These are phyloP conservation scores for Backusella tuberculispora DNA, from an alignment of 192 early-diverging fungal species.

Conservation along the genomic window DNA sequence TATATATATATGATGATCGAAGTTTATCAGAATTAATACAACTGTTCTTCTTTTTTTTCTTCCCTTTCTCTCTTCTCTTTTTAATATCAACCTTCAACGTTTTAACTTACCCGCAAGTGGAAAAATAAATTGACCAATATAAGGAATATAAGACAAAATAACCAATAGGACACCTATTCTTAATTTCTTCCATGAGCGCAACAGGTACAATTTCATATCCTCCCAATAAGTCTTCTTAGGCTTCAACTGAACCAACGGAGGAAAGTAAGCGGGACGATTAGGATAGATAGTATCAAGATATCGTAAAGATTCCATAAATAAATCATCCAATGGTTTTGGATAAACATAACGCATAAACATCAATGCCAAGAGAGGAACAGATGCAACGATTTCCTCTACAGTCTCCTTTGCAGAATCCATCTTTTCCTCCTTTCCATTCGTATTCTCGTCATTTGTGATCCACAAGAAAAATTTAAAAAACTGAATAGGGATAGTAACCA, in stretches of 20 bases:
- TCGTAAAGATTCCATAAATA: slow-evolving; percentile 57
- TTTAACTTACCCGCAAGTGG: slow-evolving; percentile 47
- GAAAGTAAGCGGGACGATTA: slow-evolving; percentile 46
- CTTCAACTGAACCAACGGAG: slow-evolving; percentile 38
- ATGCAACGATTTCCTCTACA: slow-evolving; percentile 11
- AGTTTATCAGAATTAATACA: not conserved
- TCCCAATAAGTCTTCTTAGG: slow-evolving; percentile 47
- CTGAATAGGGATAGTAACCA: slow-evolving; percentile 48
- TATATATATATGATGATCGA: too few relatives aligned
- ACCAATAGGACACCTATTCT: slow-evolving; percentile 45
- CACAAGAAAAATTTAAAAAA: slow-evolving; percentile 39
- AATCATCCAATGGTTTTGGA: slow-evolving; percentile 57
- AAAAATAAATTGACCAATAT: slow-evolving; percentile 55
- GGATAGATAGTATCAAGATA: slow-evolving; percentile 43
- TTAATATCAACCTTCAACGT: too few relatives aligned
- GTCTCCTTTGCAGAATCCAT: not conserved
- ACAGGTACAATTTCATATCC: slow-evolving; percentile 52
- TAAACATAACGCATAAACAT: slow-evolving; percentile 62
- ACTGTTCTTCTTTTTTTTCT: not conserved
- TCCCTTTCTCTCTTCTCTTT: too few relatives aligned
- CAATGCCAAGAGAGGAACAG: slow-evolving; percentile 53
- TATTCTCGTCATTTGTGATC: slow-evolving; percentile 17
- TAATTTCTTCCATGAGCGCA: slow-evolving; percentile 47
- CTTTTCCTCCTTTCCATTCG: not conserved
- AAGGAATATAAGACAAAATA: slow-evolving; percentile 52